A percentile compares a stretch with the other conserved stretches of the same genome.
Evolutionary conservation across 441 rosid genomes (phyloP).

Genomic region (Gossypium gossypioides): DNA sequence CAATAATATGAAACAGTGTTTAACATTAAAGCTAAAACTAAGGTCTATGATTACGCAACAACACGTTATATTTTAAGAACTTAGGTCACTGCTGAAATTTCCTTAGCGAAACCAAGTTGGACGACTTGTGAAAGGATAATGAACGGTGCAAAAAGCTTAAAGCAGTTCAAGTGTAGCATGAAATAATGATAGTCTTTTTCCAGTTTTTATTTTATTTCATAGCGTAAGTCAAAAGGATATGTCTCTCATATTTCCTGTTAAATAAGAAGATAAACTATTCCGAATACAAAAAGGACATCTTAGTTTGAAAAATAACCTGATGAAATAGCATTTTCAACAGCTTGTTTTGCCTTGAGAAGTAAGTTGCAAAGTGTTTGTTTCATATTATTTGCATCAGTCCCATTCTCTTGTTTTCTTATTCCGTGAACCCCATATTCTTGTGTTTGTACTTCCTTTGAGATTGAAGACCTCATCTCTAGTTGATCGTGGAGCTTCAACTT

Average conservation of each 20-base stretch:
- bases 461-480: slow-evolving; percentile 2
- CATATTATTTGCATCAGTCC: slow-evolving; percentile 19
- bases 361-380: slow-evolving; percentile 1
- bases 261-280: background rate
- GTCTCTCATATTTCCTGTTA: background rate
- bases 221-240: background rate
- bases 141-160: background rate
- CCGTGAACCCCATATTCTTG: slow-evolving; percentile 4
- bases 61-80: too few relatives aligned
- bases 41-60: too few relatives aligned
- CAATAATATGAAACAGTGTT: background rate
- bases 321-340: slow-evolving; percentile 13
- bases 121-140: background rate
- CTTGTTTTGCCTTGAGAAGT: slow-evolving; percentile 10
- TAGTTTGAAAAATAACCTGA: slow-evolving; percentile 23
- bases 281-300: background rate
- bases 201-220: background rate
- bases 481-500: background rate
- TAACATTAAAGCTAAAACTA: background rate
- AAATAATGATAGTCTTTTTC: background rate
- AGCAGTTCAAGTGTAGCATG: background rate
- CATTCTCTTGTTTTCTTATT: background rate
- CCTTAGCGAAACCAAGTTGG: too few relatives aligned
- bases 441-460: slow-evolving; percentile 1
- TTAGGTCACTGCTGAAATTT: too few relatives aligned